Evolutionary conservation across 257 asterid genomes (phyloP).

Genomic region (Penstemon barbatus): DNA sequence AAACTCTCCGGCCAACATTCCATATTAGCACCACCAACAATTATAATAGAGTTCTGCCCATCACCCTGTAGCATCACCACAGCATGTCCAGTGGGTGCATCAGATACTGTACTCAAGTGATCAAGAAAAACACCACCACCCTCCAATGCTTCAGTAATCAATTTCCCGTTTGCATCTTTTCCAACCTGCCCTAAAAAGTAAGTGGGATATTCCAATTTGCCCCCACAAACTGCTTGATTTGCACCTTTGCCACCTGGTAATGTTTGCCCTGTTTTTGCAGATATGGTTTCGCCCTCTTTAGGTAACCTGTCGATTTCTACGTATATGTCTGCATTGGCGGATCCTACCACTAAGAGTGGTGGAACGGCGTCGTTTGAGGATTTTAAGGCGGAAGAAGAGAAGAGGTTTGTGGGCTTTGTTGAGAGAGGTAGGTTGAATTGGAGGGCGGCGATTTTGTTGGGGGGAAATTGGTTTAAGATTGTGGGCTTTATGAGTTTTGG

Average conservation of each 20-base stretch:
- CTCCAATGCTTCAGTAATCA: constrained; percentile 66
- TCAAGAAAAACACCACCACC: constrained; percentile 70
- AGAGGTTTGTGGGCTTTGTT: constrained; percentile 38
- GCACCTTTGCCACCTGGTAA: constrained; percentile 98
- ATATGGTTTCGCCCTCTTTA: constrained; percentile 77
- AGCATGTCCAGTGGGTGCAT: constrained; percentile 89
- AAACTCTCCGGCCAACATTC: constrained; percentile 71
- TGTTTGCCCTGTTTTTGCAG: constrained; percentile 78
- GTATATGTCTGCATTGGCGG: constrained; percentile 92
- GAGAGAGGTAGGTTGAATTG: constrained; percentile 34
- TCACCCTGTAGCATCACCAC: constrained; percentile 88
- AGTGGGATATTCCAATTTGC: constrained; percentile 66
- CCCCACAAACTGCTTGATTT: constrained; percentile 92
- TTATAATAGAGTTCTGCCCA: constrained; percentile 88
- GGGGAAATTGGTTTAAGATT: constrained; percentile 17
- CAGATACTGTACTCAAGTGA: constrained; percentile 48
- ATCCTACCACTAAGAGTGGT: constrained; percentile 90
- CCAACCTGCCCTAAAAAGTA: constrained; percentile 89
- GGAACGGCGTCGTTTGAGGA: constrained; percentile 38
- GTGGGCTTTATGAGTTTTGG: constrained; percentile 38
- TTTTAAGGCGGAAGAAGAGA: constrained; percentile 43
- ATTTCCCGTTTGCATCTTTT: constrained; percentile 80
- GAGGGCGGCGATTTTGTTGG: constrained; percentile 26
- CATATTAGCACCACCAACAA: constrained; percentile 94
- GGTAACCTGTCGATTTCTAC: constrained; percentile 90